Base-by-base conservation (phyloP, 441 rosid genomes). In the Pelargonium australe region DNA sequence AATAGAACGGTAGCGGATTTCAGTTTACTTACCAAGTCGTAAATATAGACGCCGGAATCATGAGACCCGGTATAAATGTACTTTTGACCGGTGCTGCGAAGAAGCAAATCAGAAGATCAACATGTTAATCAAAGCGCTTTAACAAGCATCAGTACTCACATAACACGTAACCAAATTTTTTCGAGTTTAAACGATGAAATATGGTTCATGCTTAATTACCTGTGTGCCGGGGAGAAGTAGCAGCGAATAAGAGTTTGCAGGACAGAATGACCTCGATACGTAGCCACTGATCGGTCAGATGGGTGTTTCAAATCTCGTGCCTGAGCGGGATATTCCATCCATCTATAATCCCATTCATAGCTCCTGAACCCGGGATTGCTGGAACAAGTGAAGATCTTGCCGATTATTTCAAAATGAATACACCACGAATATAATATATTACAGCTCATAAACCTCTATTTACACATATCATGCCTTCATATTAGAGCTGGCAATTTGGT, bases 11-110 rank as follows among this genome's bases (percentile, higher is more conserved):
- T 7, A 40, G 43, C 9, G 9, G 43, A 40, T 40, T 6, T 40
- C 43, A 40, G 43, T 4, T 53, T 4, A 55, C 84, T 5, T 81
- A 87, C 92, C 83, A 87, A 67, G 72, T 87, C 92, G 19, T 87
- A 87, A 45, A 84, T 79, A 71, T 81, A 80, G 51, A 85, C 85
- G 25, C 71, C 68, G 57, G 31, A 66, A 72, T 87, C 87, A 51
- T 83, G 72, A 3, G 90, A 85, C 68, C 90, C 92, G 0, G 87
- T 87, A 75, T 83, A 84, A 66, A 87, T 87, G 77, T 85, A 84
- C 76, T 79, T 84, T 64, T 84, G 90, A 57, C 86, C 90, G 10
- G 93, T 87, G 86, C 90, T 87, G 90, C 86, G 79, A 20, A 64
- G 44, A 71, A 73, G 25, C 3, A 19, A 64, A 16, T n/a, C 13